Evolutionary conservation across 805 yeast genomes (phyloP).

Genomic region (Wickerhamiella bombiphila): DNA sequence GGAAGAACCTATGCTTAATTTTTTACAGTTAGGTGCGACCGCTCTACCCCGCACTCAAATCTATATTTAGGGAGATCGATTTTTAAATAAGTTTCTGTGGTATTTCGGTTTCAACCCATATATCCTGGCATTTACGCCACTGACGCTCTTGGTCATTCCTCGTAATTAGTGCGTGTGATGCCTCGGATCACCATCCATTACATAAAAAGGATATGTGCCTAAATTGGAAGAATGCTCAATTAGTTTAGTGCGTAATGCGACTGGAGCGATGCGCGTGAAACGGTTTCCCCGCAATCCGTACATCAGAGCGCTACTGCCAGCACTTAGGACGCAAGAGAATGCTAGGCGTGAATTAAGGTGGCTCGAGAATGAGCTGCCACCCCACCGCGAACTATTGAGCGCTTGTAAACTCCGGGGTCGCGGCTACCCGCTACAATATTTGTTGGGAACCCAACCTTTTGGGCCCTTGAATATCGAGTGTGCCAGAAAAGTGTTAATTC

Average conservation of each 20-base stretch:
- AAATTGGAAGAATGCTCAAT: no score
- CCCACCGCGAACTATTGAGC: slow-evolving; percentile 25
- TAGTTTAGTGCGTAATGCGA: not conserved
- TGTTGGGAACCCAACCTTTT: slow-evolving; percentile 78
- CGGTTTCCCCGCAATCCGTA: not conserved
- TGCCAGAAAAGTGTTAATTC: slow-evolving; percentile 56
- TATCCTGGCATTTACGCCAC: no score
- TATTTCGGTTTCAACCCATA: no score
- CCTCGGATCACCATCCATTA: no score
- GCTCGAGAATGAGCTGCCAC: slow-evolving; percentile 46
- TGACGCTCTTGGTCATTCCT: no score
- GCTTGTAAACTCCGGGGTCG: slow-evolving; percentile 43
- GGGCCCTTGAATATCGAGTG: slow-evolving; percentile 51
- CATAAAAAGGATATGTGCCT: no score
- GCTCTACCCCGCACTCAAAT: no score
- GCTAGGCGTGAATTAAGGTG: slow-evolving; percentile 31
- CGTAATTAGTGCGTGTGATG: no score
- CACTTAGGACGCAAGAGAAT: not conserved
- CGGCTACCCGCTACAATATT: slow-evolving; percentile 66
- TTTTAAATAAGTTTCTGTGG: no score
- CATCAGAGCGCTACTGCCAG: slow-evolving; percentile 5
- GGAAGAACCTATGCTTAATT: no score
- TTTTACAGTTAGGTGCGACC: no score
- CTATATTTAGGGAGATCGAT: no score
- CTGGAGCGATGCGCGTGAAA: not conserved